Percentiles rank a stretch among this genome's conserved stretches.
phyloP scores from a whole-genome alignment of 345 rosid genomes.

The Pugionium dolabratum region DNA sequence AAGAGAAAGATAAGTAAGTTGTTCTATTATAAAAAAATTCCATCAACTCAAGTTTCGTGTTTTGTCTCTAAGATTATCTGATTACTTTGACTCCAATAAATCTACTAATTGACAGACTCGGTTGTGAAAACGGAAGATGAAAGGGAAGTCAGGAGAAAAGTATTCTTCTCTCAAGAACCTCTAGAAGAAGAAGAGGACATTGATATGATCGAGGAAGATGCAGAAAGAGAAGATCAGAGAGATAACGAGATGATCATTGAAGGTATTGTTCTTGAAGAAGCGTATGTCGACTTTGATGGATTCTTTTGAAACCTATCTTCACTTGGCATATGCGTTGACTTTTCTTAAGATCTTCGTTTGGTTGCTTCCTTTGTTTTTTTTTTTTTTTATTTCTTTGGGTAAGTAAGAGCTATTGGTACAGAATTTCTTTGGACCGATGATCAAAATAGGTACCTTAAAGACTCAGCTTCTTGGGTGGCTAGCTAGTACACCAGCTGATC shows the following conservation, averaged over 20 bases:
- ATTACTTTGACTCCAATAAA: neutral
- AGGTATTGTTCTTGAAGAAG: slow-evolving; percentile 17
- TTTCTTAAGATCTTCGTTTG: slow-evolving; percentile 17
- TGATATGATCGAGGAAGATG: slow-evolving; percentile 28
- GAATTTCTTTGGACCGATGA: too few species aligned
- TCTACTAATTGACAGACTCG: slow-evolving; percentile 24
- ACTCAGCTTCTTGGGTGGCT: neutral
- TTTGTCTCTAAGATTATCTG: neutral
- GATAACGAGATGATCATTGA: slow-evolving; percentile 32
- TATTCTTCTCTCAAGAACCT: slow-evolving; percentile 22
- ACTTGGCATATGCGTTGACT: slow-evolving; percentile 22
- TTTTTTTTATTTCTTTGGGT: neutral
- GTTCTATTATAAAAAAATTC: neutral
- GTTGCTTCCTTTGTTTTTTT: slow-evolving; percentile 19
- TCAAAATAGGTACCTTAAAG: too few species aligned
- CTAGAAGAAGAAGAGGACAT: slow-evolving; percentile 25
- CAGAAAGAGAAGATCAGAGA: slow-evolving; percentile 12
- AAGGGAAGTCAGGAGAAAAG: slow-evolving; percentile 32
- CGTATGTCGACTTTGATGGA: slow-evolving; percentile 32
- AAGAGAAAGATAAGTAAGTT: slow-evolving; percentile 40
- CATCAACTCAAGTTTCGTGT: neutral
- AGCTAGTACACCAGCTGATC: neutral
- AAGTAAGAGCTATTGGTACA: neutral
- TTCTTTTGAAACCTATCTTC: slow-evolving; percentile 34
- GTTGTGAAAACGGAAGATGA: slow-evolving; percentile 19